These are phyloP conservation scores for Clavispora phyllophila DNA, from an alignment of 805 yeast species.

Conservation along the genomic window DNA sequence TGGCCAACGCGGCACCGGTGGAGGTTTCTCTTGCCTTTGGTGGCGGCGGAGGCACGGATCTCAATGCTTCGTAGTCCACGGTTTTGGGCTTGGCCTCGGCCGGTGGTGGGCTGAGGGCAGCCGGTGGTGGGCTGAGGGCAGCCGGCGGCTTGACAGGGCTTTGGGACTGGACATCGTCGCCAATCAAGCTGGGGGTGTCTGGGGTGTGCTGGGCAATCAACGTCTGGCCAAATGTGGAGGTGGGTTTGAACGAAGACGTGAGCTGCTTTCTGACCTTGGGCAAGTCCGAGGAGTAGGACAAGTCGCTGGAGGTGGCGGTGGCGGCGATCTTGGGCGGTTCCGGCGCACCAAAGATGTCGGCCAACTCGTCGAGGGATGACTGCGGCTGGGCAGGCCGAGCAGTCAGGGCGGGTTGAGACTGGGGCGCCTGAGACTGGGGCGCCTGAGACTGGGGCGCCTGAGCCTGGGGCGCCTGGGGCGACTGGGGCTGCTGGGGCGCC, in stretches of 20 bases:
- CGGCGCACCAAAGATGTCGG: slow-evolving; percentile 41
- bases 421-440: slow-evolving; percentile 1
- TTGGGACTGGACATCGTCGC: slow-evolving; percentile 27
- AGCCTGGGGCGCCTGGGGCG: slow-evolving; percentile 1
- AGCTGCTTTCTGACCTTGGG: slow-evolving; percentile 31
- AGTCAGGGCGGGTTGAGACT: not conserved
- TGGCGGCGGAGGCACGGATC: slow-evolving; percentile 44
- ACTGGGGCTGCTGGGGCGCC: slow-evolving; percentile 1
- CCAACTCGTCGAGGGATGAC: slow-evolving; percentile 62
- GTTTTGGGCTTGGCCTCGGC: slow-evolving; percentile 7
- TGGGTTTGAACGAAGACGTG: slow-evolving; percentile 61
- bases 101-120: too few species aligned
- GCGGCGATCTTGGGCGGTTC: slow-evolving; percentile 15
- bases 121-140: too few species aligned
- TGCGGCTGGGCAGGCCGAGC: slow-evolving; percentile 25
- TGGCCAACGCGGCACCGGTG: too few species aligned
- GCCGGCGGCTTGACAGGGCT: not conserved
- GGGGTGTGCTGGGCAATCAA: slow-evolving; percentile 39
- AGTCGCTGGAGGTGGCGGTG: slow-evolving; percentile 32
- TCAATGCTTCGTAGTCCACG: slow-evolving; percentile 48
- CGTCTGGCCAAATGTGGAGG: slow-evolving; percentile 81
- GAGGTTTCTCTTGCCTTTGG: slow-evolving; percentile 5
- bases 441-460: not conserved
- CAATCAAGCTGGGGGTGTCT: slow-evolving; percentile 22
- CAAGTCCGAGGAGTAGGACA: slow-evolving; percentile 20